A percentile compares a stretch with the other conserved stretches of the same genome.
Evolutionary conservation across 140 eudicot species (phyloP).

Genomic region (Erigeron philadelphicus): DNA sequence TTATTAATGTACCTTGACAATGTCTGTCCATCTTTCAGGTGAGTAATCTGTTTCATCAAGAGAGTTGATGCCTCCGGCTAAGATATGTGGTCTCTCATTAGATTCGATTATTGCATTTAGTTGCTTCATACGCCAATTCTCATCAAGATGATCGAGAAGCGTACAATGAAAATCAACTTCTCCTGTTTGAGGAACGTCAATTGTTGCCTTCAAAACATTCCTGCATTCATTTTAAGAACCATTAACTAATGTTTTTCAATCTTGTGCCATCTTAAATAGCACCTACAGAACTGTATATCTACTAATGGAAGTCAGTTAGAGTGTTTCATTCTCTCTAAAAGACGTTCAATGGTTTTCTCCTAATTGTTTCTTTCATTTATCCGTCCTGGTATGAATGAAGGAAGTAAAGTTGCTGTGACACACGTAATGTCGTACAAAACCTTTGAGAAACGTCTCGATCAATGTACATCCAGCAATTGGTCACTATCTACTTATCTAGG

Average conservation of each 20-base stretch:
- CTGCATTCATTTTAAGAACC: conserved; percentile 42
- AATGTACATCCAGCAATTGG: conserved; percentile 3
- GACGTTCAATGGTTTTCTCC: background rate
- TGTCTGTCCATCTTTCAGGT: conserved; percentile 92
- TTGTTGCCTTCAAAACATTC: conserved; percentile 86
- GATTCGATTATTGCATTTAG: conserved; percentile 72
- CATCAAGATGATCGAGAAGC: conserved; percentile 88
- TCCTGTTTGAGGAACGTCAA: conserved; percentile 78
- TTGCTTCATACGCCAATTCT: conserved; percentile 92
- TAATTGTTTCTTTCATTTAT: background rate
- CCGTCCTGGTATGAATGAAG: background rate
- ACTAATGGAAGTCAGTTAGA: background rate
- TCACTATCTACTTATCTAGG: conserved; percentile 9
- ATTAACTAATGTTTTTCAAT: background rate
- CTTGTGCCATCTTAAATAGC: background rate
- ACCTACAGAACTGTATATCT: background rate
- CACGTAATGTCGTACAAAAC: conserved; percentile 7
- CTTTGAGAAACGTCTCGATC: background rate
- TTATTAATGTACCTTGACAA: conserved; percentile 55
- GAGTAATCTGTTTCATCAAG: conserved; percentile 91
- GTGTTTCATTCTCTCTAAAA: background rate
- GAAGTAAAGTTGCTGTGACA: background rate
- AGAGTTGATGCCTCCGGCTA: conserved; percentile 95
- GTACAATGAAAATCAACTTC: conserved; percentile 88
- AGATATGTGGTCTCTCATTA: conserved; percentile 68